Evolutionary conservation across 345 rosid genomes (phyloP).

Genomic region (Eucalyptus sp.): DNA sequence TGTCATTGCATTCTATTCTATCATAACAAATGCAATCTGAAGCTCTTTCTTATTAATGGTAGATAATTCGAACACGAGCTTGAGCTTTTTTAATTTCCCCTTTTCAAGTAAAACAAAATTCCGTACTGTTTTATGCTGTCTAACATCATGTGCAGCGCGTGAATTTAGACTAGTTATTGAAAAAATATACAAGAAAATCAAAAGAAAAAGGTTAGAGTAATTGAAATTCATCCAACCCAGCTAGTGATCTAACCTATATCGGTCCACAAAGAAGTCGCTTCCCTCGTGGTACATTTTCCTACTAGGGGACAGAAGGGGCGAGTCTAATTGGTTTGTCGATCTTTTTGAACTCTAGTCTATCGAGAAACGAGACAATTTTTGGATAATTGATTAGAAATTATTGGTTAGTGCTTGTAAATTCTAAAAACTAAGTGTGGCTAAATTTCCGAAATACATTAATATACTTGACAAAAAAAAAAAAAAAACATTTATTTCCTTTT

Average conservation of each 20-base stretch:
- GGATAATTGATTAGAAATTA: fast-evolving
- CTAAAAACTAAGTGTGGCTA: fast-evolving
- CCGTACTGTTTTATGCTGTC: fast-evolving
- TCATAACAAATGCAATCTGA: background rate
- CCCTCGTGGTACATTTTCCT: background rate
- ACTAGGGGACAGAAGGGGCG: background rate
- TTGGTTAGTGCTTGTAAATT: background rate
- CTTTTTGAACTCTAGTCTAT: fast-evolving
- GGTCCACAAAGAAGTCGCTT: background rate
- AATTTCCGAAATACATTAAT: fast-evolving
- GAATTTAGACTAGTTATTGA: background rate
- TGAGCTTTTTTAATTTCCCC: fast-evolving
- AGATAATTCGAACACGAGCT: background rate
- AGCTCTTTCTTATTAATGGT: background rate
- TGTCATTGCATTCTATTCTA: background rate
- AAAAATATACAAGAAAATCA: background rate
- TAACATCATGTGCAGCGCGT: fast-evolving
- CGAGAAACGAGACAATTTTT: fast-evolving
- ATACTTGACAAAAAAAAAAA: too few relatives aligned
- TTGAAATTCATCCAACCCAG: background rate
- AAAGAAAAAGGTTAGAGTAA: background rate
- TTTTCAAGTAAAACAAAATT: background rate
- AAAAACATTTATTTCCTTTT: background rate
- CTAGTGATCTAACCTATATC: background rate
- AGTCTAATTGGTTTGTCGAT: background rate